Base-by-base conservation (phyloP, 345 rosid genomes). In the Physaria fendleri region DNA sequence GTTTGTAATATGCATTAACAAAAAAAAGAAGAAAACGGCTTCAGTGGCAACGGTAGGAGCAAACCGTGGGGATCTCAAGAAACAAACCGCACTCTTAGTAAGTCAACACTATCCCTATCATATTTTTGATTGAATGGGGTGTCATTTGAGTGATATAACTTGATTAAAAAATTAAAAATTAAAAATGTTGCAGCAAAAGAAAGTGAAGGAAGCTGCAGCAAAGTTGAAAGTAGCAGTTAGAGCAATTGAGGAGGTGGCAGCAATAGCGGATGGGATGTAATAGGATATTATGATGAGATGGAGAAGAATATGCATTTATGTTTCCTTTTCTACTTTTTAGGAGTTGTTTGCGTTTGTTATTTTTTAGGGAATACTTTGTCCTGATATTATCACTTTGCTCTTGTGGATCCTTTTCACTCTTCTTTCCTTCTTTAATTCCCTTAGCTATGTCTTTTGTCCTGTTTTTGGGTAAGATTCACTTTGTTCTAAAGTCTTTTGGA, bases 191-290 rank as follows among this genome's bases (percentile, higher is more conserved):
- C 59, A 70, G 74, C 14, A 56, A 63, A 62, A 32, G 59, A 70
- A 62, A 14, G 69, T 63, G 64, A 70, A 63, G 64, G 69, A 56
- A 18, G 74, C 69, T 17, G 59, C 59, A 40, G 69, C 59, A 0
- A 70, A 48, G 74, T 56, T 70, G 69, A 32, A 56, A 18, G 0
- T 2, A 56, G 74, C 69, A 32, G 47, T 47, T 0, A 3, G 53
- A 18, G 64, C 69, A 14, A 62, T 70, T 22, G 27, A 62, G 30
- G 69, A 63, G 59, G 59, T 63, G 10, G 40, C 62, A 11, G 16
- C 1, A 17, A 2, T 70, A 56, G 74, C 12, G 2, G 54, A 6
- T 10, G 64, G 32, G 27, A 47, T 70, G 64, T 69, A 61, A 27
- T 28, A 54, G 54, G n/a, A n/a, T n/a, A n/a, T n/a, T n/a, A n/a